phyloP scores from a whole-genome alignment of 2,329 filamentous ascomycete species.

The Pseudogymnoascus sp. region DNA sequence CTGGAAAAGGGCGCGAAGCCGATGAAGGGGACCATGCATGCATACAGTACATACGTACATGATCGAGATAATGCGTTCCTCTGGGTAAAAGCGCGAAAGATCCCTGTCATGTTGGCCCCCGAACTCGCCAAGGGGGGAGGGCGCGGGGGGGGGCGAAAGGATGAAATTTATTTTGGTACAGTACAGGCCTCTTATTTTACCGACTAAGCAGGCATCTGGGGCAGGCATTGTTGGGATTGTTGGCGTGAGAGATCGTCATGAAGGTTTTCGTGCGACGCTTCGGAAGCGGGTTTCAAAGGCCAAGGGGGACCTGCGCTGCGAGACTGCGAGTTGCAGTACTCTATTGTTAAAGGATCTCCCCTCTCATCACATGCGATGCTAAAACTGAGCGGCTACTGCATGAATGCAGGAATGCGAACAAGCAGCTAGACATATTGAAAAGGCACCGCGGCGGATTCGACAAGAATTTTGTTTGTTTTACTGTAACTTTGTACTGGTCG shows the following conservation, averaged over 20 bases:
- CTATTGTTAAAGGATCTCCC: background rate
- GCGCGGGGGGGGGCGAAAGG: background rate
- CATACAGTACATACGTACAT: background rate
- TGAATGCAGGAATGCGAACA: background rate
- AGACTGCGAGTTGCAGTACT: background rate
- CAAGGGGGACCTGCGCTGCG: background rate
- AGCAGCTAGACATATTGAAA: background rate
- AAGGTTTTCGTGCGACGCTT: conserved; percentile 6
- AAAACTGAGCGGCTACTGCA: background rate
- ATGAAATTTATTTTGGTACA: background rate
- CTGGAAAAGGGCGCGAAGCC: background rate
- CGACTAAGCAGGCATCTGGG: background rate
- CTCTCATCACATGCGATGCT: background rate
- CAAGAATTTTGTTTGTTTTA: conserved; percentile 5
- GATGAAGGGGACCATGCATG: conserved; percentile 3
- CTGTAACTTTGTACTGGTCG: background rate
- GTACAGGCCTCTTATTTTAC: background rate
- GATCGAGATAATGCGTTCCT: conserved; percentile 3
- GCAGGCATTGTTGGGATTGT: background rate
- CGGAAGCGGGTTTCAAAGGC: conserved; percentile 2
- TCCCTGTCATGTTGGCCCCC: background rate
- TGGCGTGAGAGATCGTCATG: background rate
- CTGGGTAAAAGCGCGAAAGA: background rate
- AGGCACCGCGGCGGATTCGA: background rate
- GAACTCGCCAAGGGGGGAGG: background rate